Conservation (phyloP, 805 yeast genomes). For the Candida verbasci region DNA sequence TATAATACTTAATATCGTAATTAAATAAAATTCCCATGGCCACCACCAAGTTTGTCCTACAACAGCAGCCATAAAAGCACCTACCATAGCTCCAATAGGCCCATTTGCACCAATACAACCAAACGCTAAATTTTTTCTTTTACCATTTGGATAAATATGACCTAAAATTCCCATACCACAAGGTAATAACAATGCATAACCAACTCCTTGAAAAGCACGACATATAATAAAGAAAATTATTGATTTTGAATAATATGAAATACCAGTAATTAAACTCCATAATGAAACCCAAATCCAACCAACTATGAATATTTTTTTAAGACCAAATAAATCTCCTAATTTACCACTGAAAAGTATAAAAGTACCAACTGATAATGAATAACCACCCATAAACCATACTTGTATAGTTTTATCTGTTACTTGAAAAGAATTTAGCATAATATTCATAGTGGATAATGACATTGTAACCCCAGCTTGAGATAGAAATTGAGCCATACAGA, state of each 20-base stretch:
- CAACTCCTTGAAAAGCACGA: slow-evolving; percentile 63
- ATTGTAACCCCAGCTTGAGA: slow-evolving; percentile 35
- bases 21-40: slow-evolving; percentile 58
- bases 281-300: slow-evolving; percentile 55
- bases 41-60: slow-evolving; percentile 47
- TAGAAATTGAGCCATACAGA: slow-evolving; percentile 32
- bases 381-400: slow-evolving; percentile 70
- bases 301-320: slow-evolving; percentile 45
- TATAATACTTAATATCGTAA: slow-evolving; percentile 34
- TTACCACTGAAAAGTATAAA: slow-evolving; percentile 66
- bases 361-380: slow-evolving; percentile 68
- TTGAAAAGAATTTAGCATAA: slow-evolving; percentile 20
- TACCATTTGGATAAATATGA: slow-evolving; percentile 39
- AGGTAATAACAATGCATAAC: slow-evolving; percentile 57
- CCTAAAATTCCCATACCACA: slow-evolving; percentile 56
- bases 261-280: slow-evolving; percentile 60
- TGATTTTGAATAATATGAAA: slow-evolving; percentile 47
- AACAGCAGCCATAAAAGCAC: slow-evolving; percentile 48
- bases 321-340: slow-evolving; percentile 69
- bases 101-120: slow-evolving; percentile 58
- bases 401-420: slow-evolving; percentile 18
- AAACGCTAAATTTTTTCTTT: slow-evolving; percentile 50
- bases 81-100: slow-evolving; percentile 58
- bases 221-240: slow-evolving; percentile 48
- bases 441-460: slow-evolving; percentile 36